A percentile compares a stretch with the other conserved stretches of the same genome.
These are phyloP conservation scores for Annulohypoxylon maeteangense DNA, from an alignment of 495 filamentous ascomycete species.

Conservation along the genomic window DNA sequence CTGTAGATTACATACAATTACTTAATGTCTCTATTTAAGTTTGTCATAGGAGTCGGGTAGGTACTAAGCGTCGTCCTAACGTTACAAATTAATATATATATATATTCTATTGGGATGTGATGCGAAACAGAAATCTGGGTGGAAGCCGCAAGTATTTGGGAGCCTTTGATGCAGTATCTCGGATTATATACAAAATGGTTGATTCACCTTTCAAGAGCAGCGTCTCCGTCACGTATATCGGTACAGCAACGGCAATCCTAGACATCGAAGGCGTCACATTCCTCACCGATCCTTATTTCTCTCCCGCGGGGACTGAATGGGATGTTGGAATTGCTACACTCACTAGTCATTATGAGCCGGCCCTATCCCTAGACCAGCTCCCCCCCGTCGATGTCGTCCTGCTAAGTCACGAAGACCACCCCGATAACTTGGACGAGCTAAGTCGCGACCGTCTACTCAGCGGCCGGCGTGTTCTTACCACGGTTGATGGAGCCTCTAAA, in stretches of 20 bases:
- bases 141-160: neutral
- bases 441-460: conserved; percentile 55
- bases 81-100: neutral
- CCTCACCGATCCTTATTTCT: conserved; percentile 67
- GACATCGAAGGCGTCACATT: conserved; percentile 59
- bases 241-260: conserved; percentile 63
- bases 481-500: conserved; percentile 60
- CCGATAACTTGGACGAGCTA: conserved; percentile 62
- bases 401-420: conserved; percentile 67
- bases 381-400: conserved; percentile 64
- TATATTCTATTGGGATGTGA: no score
- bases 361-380: conserved; percentile 51
- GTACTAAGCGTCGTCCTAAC: neutral
- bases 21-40: neutral
- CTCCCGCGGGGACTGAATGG: conserved; percentile 54
- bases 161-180: neutral
- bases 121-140: no score
- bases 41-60: neutral
- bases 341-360: conserved; percentile 50
- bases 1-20: neutral
- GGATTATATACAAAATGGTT: conserved; percentile 15
- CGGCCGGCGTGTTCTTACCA: conserved; percentile 62
- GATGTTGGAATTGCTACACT: conserved; percentile 47
- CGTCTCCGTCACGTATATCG: conserved; percentile 59
- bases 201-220: conserved; percentile 21